Evolutionary conservation across 495 filamentous ascomycete genomes (phyloP), one percentile per base, ranked within the genome.

Genomic region (Hyphodiscus hymeniophilus): DNA sequence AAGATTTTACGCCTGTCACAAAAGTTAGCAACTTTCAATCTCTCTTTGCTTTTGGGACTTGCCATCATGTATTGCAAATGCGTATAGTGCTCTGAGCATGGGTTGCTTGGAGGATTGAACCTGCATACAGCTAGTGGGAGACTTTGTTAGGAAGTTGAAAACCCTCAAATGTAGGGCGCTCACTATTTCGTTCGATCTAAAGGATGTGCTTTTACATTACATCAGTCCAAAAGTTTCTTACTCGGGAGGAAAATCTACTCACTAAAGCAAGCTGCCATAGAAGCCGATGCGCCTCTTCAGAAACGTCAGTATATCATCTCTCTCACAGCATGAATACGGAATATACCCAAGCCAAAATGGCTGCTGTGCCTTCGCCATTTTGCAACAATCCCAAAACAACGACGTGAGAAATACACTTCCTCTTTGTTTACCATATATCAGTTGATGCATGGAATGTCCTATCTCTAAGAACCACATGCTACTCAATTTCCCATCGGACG

Each of bases 251-350:
- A n/a, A 16, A 10, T 12, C 3, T 13, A 60, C 64, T 54, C 55
- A 67, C 62, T 68, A 49, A 66, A 68, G 44, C 63, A 65, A 13
- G 65, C 65, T 28, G 65, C 63, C 57, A 66, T 61, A 11, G 65
- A 68, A 3, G 65, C 63, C 18, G 65, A 64, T 1, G 64, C 63
- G 33, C 65, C 63, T 18, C 65, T 68, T 42, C 11, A 41, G n/a
- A 10, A 21, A 23, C n/a, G 32, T 38, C n/a, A 38, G 4, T 11
- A 15, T 28, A 30, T 13, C n/a, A n/a, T n/a, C n/a, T n/a, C n/a
- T n/a, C n/a, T n/a, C n/a, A n/a, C n/a, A n/a, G n/a, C 26, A 28
- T 28, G 26, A 28, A 28, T 5, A 28, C 4, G 26, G 7, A 18
- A 62, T 54, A 48, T 42, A 59, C 61, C 60, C 60, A 8, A 61